These are phyloP conservation scores for Aureobasidium sp. DNA, from an alignment of 2,329 filamentous ascomycete species.

Conservation along the genomic window DNA sequence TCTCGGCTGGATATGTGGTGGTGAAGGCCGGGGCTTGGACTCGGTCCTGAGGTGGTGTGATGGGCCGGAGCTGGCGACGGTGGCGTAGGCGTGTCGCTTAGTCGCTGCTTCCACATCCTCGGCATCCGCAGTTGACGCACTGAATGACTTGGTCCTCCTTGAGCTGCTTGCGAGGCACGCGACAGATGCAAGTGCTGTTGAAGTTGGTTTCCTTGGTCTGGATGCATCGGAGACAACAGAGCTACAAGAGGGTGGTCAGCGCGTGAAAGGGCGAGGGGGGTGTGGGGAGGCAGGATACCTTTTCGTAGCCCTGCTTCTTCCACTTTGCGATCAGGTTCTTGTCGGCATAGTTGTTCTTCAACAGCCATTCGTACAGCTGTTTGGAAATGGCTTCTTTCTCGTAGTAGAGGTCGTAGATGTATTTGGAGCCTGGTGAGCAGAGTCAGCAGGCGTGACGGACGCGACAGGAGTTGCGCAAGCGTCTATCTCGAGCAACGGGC, in stretches of 20 bases:
- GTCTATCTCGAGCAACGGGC: background rate
- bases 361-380: conserved; percentile 84
- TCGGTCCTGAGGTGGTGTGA: background rate
- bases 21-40: background rate
- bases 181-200: conserved; percentile 93
- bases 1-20: background rate
- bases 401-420: conserved; percentile 97
- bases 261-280: background rate
- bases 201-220: conserved; percentile 99
- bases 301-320: conserved; percentile 99
- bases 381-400: conserved; percentile 93
- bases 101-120: conserved; percentile 81
- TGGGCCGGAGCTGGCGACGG: background rate
- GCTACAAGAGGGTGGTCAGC: conserved; percentile 37
- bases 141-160: conserved; percentile 87
- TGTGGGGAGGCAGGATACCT: conserved; percentile 47
- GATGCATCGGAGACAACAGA: conserved; percentile 91
- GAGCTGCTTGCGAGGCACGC: conserved; percentile 79
- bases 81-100: conserved; percentile 28
- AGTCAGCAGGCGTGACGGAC: conserved; percentile 16
- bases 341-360: conserved; percentile 96
- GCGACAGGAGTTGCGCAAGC: background rate
- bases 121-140: conserved; percentile 90
- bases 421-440: conserved; percentile 51
- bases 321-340: conserved; percentile 95